phyloP scores from a whole-genome alignment of 805 yeast species.

The Ogataea kodamae region DNA sequence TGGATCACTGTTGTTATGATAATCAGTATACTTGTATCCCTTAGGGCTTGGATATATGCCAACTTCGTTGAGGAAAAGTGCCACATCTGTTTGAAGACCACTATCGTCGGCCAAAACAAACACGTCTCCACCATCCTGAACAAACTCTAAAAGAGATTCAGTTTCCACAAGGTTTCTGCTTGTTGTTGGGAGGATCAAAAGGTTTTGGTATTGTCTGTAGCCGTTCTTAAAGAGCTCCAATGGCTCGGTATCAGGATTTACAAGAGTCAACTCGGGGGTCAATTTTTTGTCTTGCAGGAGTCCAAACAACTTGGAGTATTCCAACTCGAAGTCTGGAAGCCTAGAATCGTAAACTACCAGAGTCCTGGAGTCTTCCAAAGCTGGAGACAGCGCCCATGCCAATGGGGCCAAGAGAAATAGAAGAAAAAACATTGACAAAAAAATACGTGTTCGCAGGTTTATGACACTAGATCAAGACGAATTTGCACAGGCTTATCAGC shows the following conservation, averaged over 20 bases:
- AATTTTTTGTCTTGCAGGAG: conserved; percentile 16
- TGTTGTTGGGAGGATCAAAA: conserved; percentile 58
- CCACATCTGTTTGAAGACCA: conserved; percentile 56
- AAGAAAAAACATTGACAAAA: conserved; percentile 14
- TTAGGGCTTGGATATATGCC: conserved; percentile 85
- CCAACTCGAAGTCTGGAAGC: conserved; percentile 15
- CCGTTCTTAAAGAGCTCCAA: conserved; percentile 39
- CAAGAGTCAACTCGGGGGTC: conserved; percentile 25
- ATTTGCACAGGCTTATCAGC: conserved; percentile 55
- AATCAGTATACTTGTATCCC: conserved; percentile 60
- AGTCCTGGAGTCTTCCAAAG: conserved; percentile 20
- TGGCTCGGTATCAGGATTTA: conserved; percentile 13
- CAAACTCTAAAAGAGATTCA: conserved; percentile 53
- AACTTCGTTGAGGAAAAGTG: conserved; percentile 67
- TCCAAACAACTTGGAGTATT: conserved; percentile 25
- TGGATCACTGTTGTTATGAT: conserved; percentile 43
- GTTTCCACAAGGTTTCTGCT: conserved; percentile 44
- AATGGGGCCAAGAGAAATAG: conserved; percentile 12
- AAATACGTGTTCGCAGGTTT: conserved; percentile 18
- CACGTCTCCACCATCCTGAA: conserved; percentile 71
- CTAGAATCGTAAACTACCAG: conserved; percentile 25
- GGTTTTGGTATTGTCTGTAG: conserved; percentile 47
- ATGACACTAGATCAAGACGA: conserved; percentile 24
- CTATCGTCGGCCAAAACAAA: conserved; percentile 54
- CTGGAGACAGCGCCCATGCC: conserved; percentile 17